Conservation (phyloP, 441 rosid genomes). For the Populus tomentosa region DNA sequence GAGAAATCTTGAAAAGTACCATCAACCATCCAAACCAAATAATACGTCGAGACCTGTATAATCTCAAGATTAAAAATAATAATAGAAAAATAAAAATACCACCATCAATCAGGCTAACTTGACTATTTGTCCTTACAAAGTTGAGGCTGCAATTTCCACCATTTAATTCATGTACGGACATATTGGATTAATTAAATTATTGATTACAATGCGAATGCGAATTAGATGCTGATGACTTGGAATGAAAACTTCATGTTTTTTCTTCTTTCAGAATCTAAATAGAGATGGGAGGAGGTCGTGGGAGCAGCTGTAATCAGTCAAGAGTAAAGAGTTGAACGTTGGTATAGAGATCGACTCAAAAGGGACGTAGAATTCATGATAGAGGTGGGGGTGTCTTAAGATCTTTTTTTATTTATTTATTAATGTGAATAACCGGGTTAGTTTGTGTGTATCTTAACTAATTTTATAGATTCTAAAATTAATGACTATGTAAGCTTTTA, state of each 20-base stretch:
- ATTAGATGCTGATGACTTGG: too few species aligned
- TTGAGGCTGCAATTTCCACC: neutral
- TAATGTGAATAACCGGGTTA: too few species aligned
- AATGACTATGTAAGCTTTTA: too few species aligned
- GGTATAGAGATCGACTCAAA: neutral
- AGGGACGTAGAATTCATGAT: neutral
- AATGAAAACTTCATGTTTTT: too few species aligned
- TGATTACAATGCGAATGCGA: too few species aligned
- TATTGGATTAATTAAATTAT: neutral
- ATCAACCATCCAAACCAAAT: neutral
- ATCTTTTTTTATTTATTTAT: too few species aligned
- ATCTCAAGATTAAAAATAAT: neutral
- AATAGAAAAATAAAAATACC: neutral
- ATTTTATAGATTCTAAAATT: too few species aligned
- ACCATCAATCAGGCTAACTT: neutral
- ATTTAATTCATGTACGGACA: neutral
- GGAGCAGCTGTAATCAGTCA: neutral
- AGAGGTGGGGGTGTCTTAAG: too few species aligned
- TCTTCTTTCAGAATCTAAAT: neutral
- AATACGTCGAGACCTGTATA: neutral
- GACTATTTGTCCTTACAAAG: neutral
- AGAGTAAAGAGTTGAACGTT: neutral
- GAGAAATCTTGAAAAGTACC: neutral
- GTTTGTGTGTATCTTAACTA: too few species aligned
- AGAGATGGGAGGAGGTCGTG: neutral